A percentile compares a stretch with the other conserved stretches of the same genome.
Conservation (phyloP, 208 protist genomes). For the Leishmania major region DNA sequence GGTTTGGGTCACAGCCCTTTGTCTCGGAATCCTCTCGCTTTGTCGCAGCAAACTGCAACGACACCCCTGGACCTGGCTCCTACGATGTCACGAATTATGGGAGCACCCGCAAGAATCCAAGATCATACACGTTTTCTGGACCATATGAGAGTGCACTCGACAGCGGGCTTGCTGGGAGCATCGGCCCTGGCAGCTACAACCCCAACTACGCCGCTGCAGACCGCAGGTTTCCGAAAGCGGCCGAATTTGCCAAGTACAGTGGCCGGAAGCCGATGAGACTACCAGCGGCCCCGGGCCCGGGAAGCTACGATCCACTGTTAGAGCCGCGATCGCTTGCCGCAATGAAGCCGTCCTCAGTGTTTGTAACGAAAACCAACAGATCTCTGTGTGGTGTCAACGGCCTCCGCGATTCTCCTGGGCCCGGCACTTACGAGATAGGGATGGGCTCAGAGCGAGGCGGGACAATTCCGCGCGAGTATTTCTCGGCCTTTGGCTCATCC, state of each 20-base stretch:
- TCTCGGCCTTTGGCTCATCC: slow-evolving; percentile 72
- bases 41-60: slow-evolving; percentile 22
- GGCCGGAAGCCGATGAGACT: slow-evolving; percentile 26
- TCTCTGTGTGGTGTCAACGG: slow-evolving; percentile 14
- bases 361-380: slow-evolving; percentile 70
- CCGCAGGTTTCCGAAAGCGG: slow-evolving; percentile 45
- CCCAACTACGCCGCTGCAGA: slow-evolving; percentile 45
- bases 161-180: neutral
- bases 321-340: slow-evolving; percentile 32
- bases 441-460: neutral
- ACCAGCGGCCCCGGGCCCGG: slow-evolving; percentile 66
- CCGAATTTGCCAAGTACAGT: slow-evolving; percentile 70
- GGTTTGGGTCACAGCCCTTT: slow-evolving; percentile 65
- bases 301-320: slow-evolving; percentile 56
- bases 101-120: slow-evolving; percentile 33
- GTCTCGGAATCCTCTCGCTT: slow-evolving; percentile 66
- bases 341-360: slow-evolving; percentile 81
- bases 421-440: slow-evolving; percentile 69
- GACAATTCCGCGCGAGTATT: slow-evolving; percentile 28
- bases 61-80: slow-evolving; percentile 64
- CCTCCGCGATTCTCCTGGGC: slow-evolving; percentile 53
- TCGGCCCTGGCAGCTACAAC: slow-evolving; percentile 61
- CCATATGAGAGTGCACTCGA: slow-evolving; percentile 6
- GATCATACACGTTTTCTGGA: slow-evolving; percentile 35
- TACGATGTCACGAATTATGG: slow-evolving; percentile 49